Evolutionary conservation across 257 asterid species (phyloP), one percentile per base, ranked within the genome.

Genomic region (Lycium ferocissimum): DNA sequence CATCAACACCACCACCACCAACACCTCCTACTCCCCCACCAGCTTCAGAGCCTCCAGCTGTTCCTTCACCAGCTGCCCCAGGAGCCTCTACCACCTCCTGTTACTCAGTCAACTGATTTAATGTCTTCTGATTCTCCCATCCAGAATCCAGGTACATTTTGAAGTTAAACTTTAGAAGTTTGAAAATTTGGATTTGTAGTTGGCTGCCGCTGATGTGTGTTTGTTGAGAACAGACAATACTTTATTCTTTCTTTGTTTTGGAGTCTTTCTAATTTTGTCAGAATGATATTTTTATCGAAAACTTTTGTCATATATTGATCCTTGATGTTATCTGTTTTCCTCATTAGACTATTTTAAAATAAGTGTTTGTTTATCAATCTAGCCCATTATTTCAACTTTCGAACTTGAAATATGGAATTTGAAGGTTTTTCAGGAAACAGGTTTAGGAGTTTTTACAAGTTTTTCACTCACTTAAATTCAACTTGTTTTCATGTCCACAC

Each of bases 131-230:
- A 83, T 83, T 80, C 89, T 45, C 89, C 91, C 18, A 89, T 87
- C 84, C 87, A 87, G 71, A 87, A 82, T 56, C 91, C 90, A 89
- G 98, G 98, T 95, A 93, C 15, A 40, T 84, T 81, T 83, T 54
- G 56, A 83, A 70, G 33, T 80, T 80, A 54, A 57, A 57, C 33
- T 37, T 56, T 54, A 37, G 43, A 17, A 80, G 70, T 54, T 83
- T 79, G 57, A 69, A 84, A 56, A 61, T 53, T 78, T 86, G 26
- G 70, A 84, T 87, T 85, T 89, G 82, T 86, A 82, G 56, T 90
- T 88, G 87, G 91, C 33, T 26, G 33, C 33, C 33, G 86, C 89
- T 22, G 72, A 70, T 70, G 47, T 84, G 7, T 82, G 73, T 58
- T 22, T 79, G 49, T 83, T 54, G 69, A 79, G 51, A 33, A 72